phyloP scores from a whole-genome alignment of 768 basidiomycete genomes.

The Myochromella boudieri region DNA sequence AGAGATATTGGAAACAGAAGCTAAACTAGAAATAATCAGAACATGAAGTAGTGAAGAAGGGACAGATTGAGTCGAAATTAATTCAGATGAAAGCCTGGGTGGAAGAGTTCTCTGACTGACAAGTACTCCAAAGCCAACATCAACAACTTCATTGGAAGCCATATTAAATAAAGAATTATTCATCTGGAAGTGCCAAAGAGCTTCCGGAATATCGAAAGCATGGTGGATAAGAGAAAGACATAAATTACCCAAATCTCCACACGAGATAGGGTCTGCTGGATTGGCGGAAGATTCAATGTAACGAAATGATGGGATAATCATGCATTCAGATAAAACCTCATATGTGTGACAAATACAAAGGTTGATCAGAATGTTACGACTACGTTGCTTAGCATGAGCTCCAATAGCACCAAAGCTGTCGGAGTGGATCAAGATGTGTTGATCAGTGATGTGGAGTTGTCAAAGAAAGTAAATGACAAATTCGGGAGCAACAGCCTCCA shows the following conservation, averaged over 20 bases:
- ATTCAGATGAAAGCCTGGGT: neutral
- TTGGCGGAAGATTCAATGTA: neutral
- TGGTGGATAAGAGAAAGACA: neutral
- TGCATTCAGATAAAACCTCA: neutral
- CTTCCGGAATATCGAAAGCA: neutral
- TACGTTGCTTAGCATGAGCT: neutral
- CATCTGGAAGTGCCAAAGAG: neutral
- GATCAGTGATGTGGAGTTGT: slow-evolving; percentile 7
- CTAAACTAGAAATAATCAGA: too few species aligned
- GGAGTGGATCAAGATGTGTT: slow-evolving; percentile 1
- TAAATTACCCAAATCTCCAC: neutral
- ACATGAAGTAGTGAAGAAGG: too few species aligned
- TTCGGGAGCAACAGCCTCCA: slow-evolving; percentile 24
- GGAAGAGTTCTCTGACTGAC: neutral
- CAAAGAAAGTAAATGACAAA: slow-evolving; percentile 20
- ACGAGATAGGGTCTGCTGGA: neutral
- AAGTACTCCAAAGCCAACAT: neutral
- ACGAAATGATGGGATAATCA: neutral
- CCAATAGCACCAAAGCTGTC: slow-evolving; percentile 9
- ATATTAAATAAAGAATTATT: neutral
- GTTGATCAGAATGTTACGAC: neutral
- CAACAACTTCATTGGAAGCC: neutral
- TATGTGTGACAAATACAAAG: slow-evolving; percentile 3
- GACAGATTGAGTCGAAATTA: too few species aligned
- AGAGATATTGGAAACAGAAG: too few species aligned